phyloP scores from a whole-genome alignment of 306 rosid species.

The Corylus americana region DNA sequence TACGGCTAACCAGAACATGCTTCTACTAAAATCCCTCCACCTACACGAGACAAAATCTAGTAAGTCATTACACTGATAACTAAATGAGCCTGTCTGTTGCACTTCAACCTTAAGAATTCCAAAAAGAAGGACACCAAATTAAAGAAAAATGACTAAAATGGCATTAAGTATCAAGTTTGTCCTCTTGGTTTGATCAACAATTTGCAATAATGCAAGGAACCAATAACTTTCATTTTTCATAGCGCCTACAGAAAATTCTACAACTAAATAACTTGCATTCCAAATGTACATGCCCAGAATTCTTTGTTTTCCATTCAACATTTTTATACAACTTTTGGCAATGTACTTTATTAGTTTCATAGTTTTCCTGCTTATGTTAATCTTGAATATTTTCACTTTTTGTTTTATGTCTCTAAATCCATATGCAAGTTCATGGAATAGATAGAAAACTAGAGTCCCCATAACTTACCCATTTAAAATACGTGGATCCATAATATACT shows the following conservation, averaged over 20 bases:
- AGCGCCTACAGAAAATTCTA: neutral
- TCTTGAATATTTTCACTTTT: neutral
- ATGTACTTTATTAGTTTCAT: neutral
- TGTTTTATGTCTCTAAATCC: conserved; percentile 2
- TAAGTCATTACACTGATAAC: neutral
- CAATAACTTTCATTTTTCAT: neutral
- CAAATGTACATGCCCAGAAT: neutral
- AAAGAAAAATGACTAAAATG: neutral
- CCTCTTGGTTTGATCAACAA: neutral
- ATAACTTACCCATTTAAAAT: conserved; percentile 55
- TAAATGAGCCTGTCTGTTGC: conserved; percentile 4
- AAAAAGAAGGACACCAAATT: neutral
- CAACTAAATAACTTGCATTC: neutral
- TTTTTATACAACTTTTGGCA: neutral
- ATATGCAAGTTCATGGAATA: conserved; percentile 17
- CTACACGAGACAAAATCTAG: conserved; percentile 36
- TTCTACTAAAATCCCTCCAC: conserved; percentile 75
- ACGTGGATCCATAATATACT: conserved; percentile 50
- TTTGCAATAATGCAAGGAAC: neutral
- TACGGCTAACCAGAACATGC: conserved; percentile 83
- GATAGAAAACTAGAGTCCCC: conserved; percentile 3
- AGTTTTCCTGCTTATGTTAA: neutral
- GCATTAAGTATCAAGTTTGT: neutral
- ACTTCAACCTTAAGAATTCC: conserved; percentile 4
- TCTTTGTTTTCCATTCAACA: neutral